Conservation (phyloP, 192 early-diverging fungal genomes). For the Coemansia sp. region DNA sequence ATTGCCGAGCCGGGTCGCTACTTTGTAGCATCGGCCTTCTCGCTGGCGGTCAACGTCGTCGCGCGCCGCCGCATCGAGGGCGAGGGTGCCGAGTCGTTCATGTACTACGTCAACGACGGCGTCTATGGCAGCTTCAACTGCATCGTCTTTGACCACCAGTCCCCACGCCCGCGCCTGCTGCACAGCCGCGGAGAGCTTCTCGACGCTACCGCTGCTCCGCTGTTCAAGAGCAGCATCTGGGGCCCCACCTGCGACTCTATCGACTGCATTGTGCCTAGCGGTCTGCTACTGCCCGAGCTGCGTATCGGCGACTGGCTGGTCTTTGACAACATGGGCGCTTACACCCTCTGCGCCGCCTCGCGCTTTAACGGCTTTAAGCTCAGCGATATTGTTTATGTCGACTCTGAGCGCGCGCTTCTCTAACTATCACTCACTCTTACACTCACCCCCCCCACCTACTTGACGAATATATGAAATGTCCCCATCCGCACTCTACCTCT, state of each 20-base stretch:
- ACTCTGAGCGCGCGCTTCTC: constrained; percentile 58
- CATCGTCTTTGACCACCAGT: constrained; percentile 94
- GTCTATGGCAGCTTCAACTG: constrained; percentile 99
- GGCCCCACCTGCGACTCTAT: constrained; percentile 99
- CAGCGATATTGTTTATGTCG: constrained; percentile 83
- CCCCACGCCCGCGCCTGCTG: constrained; percentile 71
- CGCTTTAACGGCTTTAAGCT: constrained; percentile 89
- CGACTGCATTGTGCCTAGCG: constrained; percentile 78
- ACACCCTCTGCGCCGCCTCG: constrained; percentile 87
- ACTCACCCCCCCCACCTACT: not conserved
- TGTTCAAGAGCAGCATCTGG: constrained; percentile 76
- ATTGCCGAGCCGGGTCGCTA: constrained; percentile 99
- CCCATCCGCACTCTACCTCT: constrained; percentile 12
- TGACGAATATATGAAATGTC: not conserved
- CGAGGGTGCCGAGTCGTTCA: constrained; percentile 55
- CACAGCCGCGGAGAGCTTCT: constrained; percentile 50
- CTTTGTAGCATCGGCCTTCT: constrained; percentile 92
- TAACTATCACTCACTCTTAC: not conserved
- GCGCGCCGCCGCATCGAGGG: constrained; percentile 78
- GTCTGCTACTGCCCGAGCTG: constrained; percentile 71
- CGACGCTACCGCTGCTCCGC: constrained; percentile 15
- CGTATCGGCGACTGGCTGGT: constrained; percentile 95
- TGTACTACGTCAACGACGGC: constrained; percentile 98
- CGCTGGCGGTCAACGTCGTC: constrained; percentile 89
- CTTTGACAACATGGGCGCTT: constrained; percentile 96